Evolutionary conservation across 139 green algal genomes (phyloP), one percentile per base, ranked within the genome.

Genomic region (Tetratostichococcus sp.): DNA sequence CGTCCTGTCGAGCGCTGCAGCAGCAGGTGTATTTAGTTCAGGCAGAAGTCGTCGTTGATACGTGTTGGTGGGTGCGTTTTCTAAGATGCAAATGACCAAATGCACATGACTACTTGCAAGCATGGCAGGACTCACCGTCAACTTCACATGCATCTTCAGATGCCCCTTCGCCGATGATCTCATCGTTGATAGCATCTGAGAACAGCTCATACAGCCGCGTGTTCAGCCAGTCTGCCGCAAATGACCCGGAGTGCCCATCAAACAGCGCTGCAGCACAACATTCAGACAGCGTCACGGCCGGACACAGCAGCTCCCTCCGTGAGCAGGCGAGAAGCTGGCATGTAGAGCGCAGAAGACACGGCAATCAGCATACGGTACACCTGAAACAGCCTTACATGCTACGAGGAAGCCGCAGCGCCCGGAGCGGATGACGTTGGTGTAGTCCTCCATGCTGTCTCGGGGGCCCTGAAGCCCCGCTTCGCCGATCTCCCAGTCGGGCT

Each of bases 391-490:
- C 76, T 71, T 58, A 87, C 85, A 75, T 69, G 83, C 78, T 42
- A 82, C 87, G 22, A 91, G 57, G 65, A 86, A 91, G 5, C 85
- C 85, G 68, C 72, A 85, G 35, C 69, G 57, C 39, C 32, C 82
- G 17, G 76, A 30, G 1, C 75, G 77, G 14, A 91, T 70, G 22
- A 91, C 72, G 30, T 73, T 39, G 6, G 65, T 59, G 2, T 74
- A 76, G 30, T 94, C 89, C 74, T 94, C 89, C 89, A 94, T 94
- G 2, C 72, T 81, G 25, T 86, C 75, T 30, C 89, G 74, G 39
- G 84, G 84, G 0, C 89, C 89, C 66, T 91, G 89, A 59, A 84
- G 50, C 17, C 33, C 59, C 26, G 50, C 50, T 26, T 62, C 50
- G 14, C 50, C 50, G 50, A 28, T 28, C 50, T 25, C 50, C 50